phyloP scores from a whole-genome alignment of 805 yeast species.

The Starmera caribaea region DNA sequence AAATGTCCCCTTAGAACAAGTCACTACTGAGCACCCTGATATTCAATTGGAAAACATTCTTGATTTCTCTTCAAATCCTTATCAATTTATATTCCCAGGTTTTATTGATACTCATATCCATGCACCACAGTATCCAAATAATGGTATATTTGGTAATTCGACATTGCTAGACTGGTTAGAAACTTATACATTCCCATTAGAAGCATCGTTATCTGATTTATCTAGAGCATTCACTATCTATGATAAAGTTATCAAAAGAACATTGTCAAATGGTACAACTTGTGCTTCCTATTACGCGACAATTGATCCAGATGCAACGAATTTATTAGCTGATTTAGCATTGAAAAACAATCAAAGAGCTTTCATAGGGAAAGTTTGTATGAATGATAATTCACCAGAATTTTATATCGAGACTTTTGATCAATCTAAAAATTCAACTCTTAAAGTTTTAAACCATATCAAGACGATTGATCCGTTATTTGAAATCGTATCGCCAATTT shows the following conservation, averaged over 20 bases:
- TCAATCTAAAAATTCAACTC: constrained; percentile 45
- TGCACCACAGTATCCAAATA: constrained; percentile 77
- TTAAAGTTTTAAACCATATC: constrained; percentile 48
- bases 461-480: constrained; percentile 40
- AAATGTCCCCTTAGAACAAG: constrained; percentile 17
- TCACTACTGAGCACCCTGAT: constrained; percentile 11
- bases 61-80: constrained; percentile 25
- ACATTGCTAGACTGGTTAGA: constrained; percentile 87
- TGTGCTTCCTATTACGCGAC: constrained; percentile 90
- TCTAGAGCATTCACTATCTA: constrained; percentile 54
- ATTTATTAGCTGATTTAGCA: constrained; percentile 65
- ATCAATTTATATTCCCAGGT: constrained; percentile 69
- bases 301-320: constrained; percentile 68
- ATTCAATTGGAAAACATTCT: constrained; percentile 23
- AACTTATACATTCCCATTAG: constrained; percentile 84
- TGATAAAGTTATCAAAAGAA: constrained; percentile 52
- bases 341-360: constrained; percentile 73
- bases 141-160: constrained; percentile 75
- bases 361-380: constrained; percentile 86
- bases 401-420: constrained; percentile 52
- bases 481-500: constrained; percentile 54
- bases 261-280: constrained; percentile 79
- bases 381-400: constrained; percentile 77
- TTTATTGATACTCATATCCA: constrained; percentile 78
- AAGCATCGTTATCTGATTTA: constrained; percentile 50